Evolutionary conservation across 2,329 filamentous ascomycete species (phyloP).

Genomic region (Neofusicoccum laricinum): DNA sequence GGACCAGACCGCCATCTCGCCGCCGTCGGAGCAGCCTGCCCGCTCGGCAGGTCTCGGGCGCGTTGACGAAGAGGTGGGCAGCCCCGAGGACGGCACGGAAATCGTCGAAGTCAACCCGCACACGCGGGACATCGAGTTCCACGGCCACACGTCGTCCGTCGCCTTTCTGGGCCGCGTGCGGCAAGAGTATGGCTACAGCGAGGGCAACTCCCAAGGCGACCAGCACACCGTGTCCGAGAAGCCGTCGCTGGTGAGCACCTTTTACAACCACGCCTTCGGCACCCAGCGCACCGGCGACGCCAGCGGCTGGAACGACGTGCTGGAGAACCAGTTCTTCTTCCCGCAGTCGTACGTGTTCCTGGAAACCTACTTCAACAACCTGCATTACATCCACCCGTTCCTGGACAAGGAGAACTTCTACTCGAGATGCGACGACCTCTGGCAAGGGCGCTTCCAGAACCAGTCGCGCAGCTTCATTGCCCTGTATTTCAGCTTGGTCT

Average conservation of each 20-base stretch:
- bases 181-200: conserved; percentile 20
- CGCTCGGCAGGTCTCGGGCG: not conserved
- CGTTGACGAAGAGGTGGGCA: conserved; percentile 18
- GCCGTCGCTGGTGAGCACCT: conserved; percentile 43
- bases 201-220: conserved; percentile 12
- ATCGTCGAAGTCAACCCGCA: conserved; percentile 44
- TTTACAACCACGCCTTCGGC: conserved; percentile 48
- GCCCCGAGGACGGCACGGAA: conserved; percentile 42
- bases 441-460: conserved; percentile 34
- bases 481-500: conserved; percentile 47
- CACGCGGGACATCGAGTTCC: conserved; percentile 43
- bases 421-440: conserved; percentile 42
- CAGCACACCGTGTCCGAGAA: conserved; percentile 23
- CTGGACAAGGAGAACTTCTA: conserved; percentile 47
- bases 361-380: conserved; percentile 48
- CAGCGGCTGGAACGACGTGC: conserved; percentile 13
- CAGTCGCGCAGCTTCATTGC: conserved; percentile 45
- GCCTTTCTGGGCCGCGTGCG: conserved; percentile 45
- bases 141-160: conserved; percentile 48
- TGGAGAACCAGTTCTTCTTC: conserved; percentile 38
- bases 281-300: not conserved
- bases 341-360: conserved; percentile 46
- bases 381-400: conserved; percentile 49
- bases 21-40: not conserved
- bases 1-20: not conserved